Base-by-base conservation (phyloP, 768 basidiomycete species). In the Kwoniella dendrophila region DNA sequence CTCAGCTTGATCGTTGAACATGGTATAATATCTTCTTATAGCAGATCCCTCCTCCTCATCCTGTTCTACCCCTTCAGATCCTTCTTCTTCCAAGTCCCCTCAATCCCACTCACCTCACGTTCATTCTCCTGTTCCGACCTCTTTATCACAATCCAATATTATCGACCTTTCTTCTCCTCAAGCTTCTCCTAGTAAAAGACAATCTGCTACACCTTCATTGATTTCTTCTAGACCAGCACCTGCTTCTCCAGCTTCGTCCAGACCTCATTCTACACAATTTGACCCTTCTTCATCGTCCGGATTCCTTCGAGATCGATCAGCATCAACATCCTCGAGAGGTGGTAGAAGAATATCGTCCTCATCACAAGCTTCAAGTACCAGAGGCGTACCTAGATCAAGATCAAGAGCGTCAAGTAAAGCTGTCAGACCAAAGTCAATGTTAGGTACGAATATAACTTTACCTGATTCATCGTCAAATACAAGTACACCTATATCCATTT, bases 161-260 rank as follows among this genome's bases (percentile, higher is more conserved):
- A 30, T 56, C 36, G 26, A 56, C 26, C 52, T 45, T n/a, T 12
- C 32, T 18, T 48, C n/a, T 24, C 53, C 49, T 11, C 22, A 22
- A 34, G 26, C 62, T 12, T 47, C 51, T 29, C 56, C 50, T 20
- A n/a, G 33, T 10, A 61, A 47, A 18, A 22, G 48, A 41, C 27
- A 24, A n/a, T 54, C 53, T 20, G 22, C 49, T 26, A 33, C 63
- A 33, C 49, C 36, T 51, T 66, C 44, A 30, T 48, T 40, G 33
- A 58, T 32, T 50, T 62, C 32, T 4, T 61, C 69, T 27, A 66
- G 74, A 22, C 70, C 72, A 4, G 74, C 74, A 8, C 71, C 74
- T 22, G 60, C 70, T 3, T 71, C 72, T 0, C 74, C 74, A 0
- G 68, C 70, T 12, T 62, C 69, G 5, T 71, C 73, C 16, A 29